A percentile compares a stretch with the other conserved stretches of the same genome.
These are phyloP conservation scores for Phaffia australis DNA, from an alignment of 768 basidiomycete genomes.

Conservation along the genomic window DNA sequence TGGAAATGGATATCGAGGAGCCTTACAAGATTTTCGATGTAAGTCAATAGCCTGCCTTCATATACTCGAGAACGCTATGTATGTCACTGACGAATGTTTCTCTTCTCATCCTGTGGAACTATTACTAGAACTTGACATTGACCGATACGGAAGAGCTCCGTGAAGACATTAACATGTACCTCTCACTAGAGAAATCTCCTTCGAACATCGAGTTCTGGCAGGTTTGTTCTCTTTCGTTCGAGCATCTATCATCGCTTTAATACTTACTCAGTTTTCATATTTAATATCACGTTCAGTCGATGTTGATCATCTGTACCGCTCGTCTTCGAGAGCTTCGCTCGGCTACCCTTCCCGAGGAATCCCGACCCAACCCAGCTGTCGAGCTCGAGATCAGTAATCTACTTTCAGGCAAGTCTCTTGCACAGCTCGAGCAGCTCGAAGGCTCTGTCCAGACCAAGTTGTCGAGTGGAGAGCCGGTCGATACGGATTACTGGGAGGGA, in stretches of 20 bases:
- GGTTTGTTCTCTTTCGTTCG: constrained; percentile 42
- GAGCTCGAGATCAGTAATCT: constrained; percentile 73
- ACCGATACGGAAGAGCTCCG: constrained; percentile 87
- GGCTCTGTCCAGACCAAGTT: constrained; percentile 78
- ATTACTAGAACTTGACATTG: constrained; percentile 60
- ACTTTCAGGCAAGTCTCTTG: constrained; percentile 72
- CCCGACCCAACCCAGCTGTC: constrained; percentile 44
- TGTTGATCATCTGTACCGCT: constrained; percentile 94
- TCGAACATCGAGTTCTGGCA: constrained; percentile 96
- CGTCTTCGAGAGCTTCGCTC: constrained; percentile 63
- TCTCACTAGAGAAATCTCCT: constrained; percentile 71
- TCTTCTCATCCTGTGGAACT: not conserved
- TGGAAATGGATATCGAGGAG: constrained; percentile 97
- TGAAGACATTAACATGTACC: constrained; percentile 84
- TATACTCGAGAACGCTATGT: too few relatives aligned
- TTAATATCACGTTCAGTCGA: constrained; percentile 51
- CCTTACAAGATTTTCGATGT: constrained; percentile 97
- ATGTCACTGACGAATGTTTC: not conserved
- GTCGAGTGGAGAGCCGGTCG: constrained; percentile 81
- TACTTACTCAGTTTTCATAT: not conserved
- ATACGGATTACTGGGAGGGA: constrained; percentile 96
- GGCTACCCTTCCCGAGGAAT: constrained; percentile 34
- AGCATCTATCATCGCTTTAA: not conserved
- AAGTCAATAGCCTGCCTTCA: constrained; percentile 34
- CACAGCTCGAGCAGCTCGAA: constrained; percentile 72